A percentile compares a stretch with the other conserved stretches of the same genome.
Evolutionary conservation across 345 rosid genomes (phyloP).

Genomic region (Lagerstroemia speciosa): DNA sequence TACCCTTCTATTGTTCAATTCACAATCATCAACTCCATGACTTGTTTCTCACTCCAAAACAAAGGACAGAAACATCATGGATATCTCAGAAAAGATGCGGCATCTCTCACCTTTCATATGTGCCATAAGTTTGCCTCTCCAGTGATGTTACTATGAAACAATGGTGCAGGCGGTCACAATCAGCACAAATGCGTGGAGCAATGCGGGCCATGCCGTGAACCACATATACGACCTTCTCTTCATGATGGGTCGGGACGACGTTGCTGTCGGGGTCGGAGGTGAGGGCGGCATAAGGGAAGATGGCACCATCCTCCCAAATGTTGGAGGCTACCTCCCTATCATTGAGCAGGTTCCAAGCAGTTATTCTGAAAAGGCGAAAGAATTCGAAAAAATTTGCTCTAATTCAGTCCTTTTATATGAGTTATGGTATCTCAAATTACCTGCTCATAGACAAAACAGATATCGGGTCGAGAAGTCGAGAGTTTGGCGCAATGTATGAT

Average conservation of each 20-base stretch:
- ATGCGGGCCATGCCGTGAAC: constrained; percentile 87
- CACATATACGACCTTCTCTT: constrained; percentile 82
- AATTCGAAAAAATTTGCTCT: too few relatives aligned
- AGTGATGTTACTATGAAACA: not conserved
- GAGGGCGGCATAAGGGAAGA: constrained; percentile 69
- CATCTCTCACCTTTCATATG: not conserved
- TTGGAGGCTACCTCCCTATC: constrained; percentile 85
- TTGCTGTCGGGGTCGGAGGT: constrained; percentile 81
- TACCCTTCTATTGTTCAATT: not conserved
- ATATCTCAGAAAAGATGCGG: not conserved
- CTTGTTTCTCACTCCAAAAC: not conserved
- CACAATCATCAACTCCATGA: not conserved
- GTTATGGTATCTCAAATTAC: not conserved
- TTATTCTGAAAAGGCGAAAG: too few relatives aligned
- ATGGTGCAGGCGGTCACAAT: constrained; percentile 66
- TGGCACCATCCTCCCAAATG: constrained; percentile 59
- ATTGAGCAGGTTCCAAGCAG: constrained; percentile 59
- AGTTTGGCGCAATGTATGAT: too few relatives aligned
- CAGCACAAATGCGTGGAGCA: constrained; percentile 67
- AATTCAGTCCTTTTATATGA: too few relatives aligned
- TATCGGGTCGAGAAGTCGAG: too few relatives aligned
- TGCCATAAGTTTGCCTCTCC: not conserved
- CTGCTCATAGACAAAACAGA: too few relatives aligned
- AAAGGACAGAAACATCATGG: not conserved
- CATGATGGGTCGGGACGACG: constrained; percentile 87